phyloP scores from a whole-genome alignment of 768 basidiomycete genomes.

The Pulveroboletus ravenelii region DNA sequence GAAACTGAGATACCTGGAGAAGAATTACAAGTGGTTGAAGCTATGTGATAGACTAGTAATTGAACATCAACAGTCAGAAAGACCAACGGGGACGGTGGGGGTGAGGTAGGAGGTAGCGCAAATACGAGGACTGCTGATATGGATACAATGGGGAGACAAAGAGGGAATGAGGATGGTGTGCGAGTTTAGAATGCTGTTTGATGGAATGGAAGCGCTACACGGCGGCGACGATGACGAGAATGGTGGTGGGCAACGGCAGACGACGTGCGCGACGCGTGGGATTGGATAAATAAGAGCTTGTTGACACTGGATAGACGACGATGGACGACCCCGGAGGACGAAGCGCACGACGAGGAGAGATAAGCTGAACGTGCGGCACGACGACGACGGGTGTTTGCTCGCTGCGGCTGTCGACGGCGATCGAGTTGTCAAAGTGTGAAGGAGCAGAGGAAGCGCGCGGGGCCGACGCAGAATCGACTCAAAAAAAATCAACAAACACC shows the following conservation, averaged over 20 bases:
- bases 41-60: constrained; percentile 28
- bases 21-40: constrained; percentile 30
- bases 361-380: constrained; percentile 32
- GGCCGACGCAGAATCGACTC: constrained; percentile 39
- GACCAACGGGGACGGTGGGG: constrained; percentile 26
- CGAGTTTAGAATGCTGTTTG: constrained; percentile 27
- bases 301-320: constrained; percentile 20
- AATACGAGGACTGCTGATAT: constrained; percentile 35
- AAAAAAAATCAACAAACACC: constrained; percentile 38
- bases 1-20: constrained; percentile 14
- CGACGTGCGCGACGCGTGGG: constrained; percentile 49
- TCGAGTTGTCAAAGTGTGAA: constrained; percentile 43
- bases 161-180: constrained; percentile 21
- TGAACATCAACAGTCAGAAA: constrained; percentile 43
- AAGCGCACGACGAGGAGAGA: constrained; percentile 16
- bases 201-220: constrained; percentile 25
- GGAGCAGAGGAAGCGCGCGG: constrained; percentile 42
- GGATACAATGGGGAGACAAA: constrained; percentile 38
- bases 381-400: constrained; percentile 39
- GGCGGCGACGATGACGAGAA: constrained; percentile 23
- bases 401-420: constrained; percentile 46
- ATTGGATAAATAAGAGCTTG: constrained; percentile 33
- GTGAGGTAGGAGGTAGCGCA: constrained; percentile 33
- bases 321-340: constrained; percentile 21
- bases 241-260: constrained; percentile 18